phyloP scores from a whole-genome alignment of 495 filamentous ascomycete genomes.

The Talaromyces borbonicus region DNA sequence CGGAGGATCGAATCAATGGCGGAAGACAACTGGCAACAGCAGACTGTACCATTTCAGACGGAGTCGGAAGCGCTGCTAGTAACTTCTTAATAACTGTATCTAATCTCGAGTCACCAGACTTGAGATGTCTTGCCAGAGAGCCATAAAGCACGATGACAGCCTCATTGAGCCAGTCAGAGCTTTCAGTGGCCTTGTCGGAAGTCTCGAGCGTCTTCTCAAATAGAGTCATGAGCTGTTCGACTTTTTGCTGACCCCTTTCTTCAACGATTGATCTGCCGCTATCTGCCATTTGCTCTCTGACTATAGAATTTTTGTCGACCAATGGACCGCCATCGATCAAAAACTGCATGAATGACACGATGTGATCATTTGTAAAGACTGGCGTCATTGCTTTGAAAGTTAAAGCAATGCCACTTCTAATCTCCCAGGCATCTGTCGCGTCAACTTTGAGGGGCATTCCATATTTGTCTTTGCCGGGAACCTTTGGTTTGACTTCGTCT shows the following conservation, averaged over 20 bases:
- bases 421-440: conserved; percentile 79
- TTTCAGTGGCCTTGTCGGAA: conserved; percentile 67
- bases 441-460: conserved; percentile 87
- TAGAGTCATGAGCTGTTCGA: conserved; percentile 85
- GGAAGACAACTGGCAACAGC: conserved; percentile 91
- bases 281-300: conserved; percentile 87
- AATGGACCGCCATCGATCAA: conserved; percentile 77
- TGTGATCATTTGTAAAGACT: conserved; percentile 53
- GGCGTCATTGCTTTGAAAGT: conserved; percentile 72
- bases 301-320: conserved; percentile 63
- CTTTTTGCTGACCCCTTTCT: conserved; percentile 61
- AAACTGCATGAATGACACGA: conserved; percentile 72
- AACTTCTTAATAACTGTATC: conserved; percentile 77
- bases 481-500: conserved; percentile 68
- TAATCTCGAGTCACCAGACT: conserved; percentile 70
- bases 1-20: conserved; percentile 71
- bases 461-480: conserved; percentile 76
- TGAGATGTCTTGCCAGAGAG: conserved; percentile 79
- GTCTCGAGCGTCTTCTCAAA: conserved; percentile 77
- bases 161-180: conserved; percentile 82
- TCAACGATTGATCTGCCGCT: conserved; percentile 75
- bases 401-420: conserved; percentile 74
- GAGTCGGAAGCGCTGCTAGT: conserved; percentile 77
- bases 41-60: conserved; percentile 95
- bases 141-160: conserved; percentile 96